Base-by-base conservation (phyloP, 2,329 filamentous ascomycete genomes). In the Aspergillus terreus region DNA sequence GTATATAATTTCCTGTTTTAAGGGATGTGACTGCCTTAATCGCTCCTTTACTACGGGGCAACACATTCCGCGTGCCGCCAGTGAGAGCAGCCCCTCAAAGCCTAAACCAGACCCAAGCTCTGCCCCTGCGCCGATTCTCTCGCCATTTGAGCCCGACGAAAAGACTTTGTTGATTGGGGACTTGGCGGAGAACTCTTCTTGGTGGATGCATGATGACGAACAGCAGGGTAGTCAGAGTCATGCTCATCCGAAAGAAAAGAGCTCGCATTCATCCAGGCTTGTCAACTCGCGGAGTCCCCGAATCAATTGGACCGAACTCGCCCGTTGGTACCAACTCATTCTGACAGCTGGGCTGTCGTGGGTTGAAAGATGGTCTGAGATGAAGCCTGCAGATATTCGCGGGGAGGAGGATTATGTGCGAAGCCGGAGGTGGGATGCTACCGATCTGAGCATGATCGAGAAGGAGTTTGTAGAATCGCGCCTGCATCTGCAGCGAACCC, bases 151-250 rank as follows among this genome's bases (percentile, higher is more conserved):
- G 46, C 71, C 91, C 17, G 89, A 94, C 65, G 82, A 86, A 1
- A 94, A 91, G 63, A 80, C 87, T 4, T 73, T 92, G 17, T 75
- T 91, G 6, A 69, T 92, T 2, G 88, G 88, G 2, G 83, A 92
- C 61, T 78, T 92, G 58, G 87, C 85, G 1, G 89, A 94, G 65
- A 94, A 94, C 63, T 88, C 87, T 2, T 82, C 81, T 6, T 92
- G 88, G 89, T 92, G 88, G 88, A 85, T 86, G 44, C 87, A 86
- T 1, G 79, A 79, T 45, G 76, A 80, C 62, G 60, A 63, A 59
- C 55, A 71, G 65, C 59, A 65, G 58, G 60, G 66, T 49, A 63
- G 64, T 14, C 59, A 62, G 10, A 59, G 61, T 45, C 63, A 65
- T 42, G 47, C 60, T 6, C 51, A 68, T 48, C 58, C 69, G 19